Percentiles rank a stretch among this genome's conserved stretches.
Conservation (phyloP, 2,329 filamentous ascomycete genomes). For the Lasiodiplodia hormozganensis region DNA sequence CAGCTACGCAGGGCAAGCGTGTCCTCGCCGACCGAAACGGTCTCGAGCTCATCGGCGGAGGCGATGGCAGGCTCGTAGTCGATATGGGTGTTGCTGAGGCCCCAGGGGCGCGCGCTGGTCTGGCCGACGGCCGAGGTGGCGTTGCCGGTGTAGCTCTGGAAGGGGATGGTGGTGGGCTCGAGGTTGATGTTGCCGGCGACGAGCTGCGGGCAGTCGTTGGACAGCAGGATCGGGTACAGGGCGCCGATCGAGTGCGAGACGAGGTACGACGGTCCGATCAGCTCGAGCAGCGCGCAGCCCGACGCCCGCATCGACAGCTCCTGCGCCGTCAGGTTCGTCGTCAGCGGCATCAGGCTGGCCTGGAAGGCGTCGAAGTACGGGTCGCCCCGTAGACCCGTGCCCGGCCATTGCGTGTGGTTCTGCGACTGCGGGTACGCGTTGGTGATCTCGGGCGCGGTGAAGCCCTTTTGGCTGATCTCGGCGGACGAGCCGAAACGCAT, state of each 20-base stretch:
- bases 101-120: slow-evolving; percentile 17
- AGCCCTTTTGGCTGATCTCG: slow-evolving; percentile 23
- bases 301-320: slow-evolving; percentile 33
- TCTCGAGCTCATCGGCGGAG: slow-evolving; percentile 27
- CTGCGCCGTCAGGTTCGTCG: slow-evolving; percentile 33
- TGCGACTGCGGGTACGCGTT: slow-evolving; percentile 30
- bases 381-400: slow-evolving; percentile 50
- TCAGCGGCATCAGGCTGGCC: slow-evolving; percentile 30
- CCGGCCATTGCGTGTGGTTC: slow-evolving; percentile 43
- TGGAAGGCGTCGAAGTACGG: slow-evolving; percentile 58
- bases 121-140: slow-evolving; percentile 28
- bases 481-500: slow-evolving; percentile 21
- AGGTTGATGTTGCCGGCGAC: slow-evolving; percentile 37
- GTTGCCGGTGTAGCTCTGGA: slow-evolving; percentile 33
- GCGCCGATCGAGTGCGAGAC: slow-evolving; percentile 52
- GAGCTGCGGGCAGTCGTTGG: slow-evolving; percentile 36
- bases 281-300: slow-evolving; percentile 49
- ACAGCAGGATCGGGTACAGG: slow-evolving; percentile 36
- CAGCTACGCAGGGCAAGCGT: slow-evolving; percentile 35
- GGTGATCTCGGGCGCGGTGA: slow-evolving; percentile 26
- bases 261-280: slow-evolving; percentile 53
- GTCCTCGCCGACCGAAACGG: slow-evolving; percentile 32
- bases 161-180: slow-evolving; percentile 33
- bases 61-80: slow-evolving; percentile 19
- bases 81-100: slow-evolving; percentile 28